Conservation (phyloP, 2,329 filamentous ascomycete genomes). For the Hypocrella siamensis region DNA sequence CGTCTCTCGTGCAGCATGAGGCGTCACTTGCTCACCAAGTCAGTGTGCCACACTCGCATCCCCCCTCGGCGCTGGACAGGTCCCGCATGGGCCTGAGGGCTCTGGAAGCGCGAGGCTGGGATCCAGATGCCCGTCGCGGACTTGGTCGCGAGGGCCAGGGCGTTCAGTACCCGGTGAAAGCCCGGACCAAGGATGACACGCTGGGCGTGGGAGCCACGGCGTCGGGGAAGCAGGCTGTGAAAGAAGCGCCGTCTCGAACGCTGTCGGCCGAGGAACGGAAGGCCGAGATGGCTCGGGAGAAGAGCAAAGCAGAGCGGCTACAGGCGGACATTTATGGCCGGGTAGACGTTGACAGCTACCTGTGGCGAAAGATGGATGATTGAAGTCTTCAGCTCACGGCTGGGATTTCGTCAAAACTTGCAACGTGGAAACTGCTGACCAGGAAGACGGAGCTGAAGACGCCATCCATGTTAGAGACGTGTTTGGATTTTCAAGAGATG, state of each 20-base stretch:
- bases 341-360: constrained; percentile 61
- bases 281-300: constrained; percentile 30
- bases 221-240: constrained; percentile 15
- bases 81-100: constrained; percentile 53
- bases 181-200: constrained; percentile 55
- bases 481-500: no score
- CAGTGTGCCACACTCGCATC: constrained; percentile 51
- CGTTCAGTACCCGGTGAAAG: constrained; percentile 60
- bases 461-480: no score
- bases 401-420: no score
- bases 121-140: constrained; percentile 56
- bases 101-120: constrained; percentile 54
- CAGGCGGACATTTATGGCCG: constrained; percentile 58
- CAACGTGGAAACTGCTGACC: no score
- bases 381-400: no score
- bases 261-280: constrained; percentile 38
- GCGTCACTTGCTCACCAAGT: constrained; percentile 56
- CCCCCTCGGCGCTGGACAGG: constrained; percentile 56
- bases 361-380: constrained; percentile 29
- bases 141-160: constrained; percentile 59
- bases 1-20: constrained; percentile 30
- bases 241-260: constrained; percentile 38
- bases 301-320: constrained; percentile 44
- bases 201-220: constrained; percentile 49
- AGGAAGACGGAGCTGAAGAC: no score